Percentiles rank a stretch among this genome's conserved stretches.
Evolutionary conservation across 768 basidiomycete genomes (phyloP).

Genomic region (Tubosaeta sp.): DNA sequence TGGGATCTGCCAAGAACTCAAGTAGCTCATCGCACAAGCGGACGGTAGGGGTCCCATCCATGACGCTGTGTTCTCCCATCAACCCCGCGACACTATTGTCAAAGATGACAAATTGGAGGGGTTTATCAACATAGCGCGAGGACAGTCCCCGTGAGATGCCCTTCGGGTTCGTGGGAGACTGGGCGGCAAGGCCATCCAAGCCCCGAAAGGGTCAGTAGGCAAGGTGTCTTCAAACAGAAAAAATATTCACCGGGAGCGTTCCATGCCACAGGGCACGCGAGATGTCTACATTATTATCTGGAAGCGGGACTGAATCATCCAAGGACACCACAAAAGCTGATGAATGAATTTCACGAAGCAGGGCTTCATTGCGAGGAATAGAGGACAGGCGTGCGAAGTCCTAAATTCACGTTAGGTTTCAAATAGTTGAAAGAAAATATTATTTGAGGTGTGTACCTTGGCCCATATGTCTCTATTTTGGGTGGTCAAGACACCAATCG

Average conservation of each 20-base stretch:
- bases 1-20: slow-evolving; percentile 49
- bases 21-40: slow-evolving; percentile 70
- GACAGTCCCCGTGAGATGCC: slow-evolving; percentile 45
- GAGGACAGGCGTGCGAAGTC: slow-evolving; percentile 61
- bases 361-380: slow-evolving; percentile 55
- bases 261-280: slow-evolving; percentile 84
- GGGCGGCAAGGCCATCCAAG: not conserved
- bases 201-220: not conserved
- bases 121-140: slow-evolving; percentile 89
- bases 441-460: slow-evolving; percentile 45
- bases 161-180: slow-evolving; percentile 24
- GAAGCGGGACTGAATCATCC: slow-evolving; percentile 50
- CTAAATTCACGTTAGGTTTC: slow-evolving; percentile 30
- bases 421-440: not conserved
- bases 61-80: slow-evolving; percentile 90
- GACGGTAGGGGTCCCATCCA: slow-evolving; percentile 84
- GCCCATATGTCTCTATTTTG: slow-evolving; percentile 88
- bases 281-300: slow-evolving; percentile 48
- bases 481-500: slow-evolving; percentile 72
- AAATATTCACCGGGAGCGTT: slow-evolving; percentile 40
- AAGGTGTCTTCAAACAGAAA: not conserved
- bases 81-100: slow-evolving; percentile 79
- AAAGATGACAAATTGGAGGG: slow-evolving; percentile 79
- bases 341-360: slow-evolving; percentile 74
- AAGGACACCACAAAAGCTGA: slow-evolving; percentile 83